Percentiles rank a stretch among this genome's conserved stretches.
These are phyloP conservation scores for Diaporthe sp. DNA, from an alignment of 2,329 filamentous ascomycete genomes.

Conservation along the genomic window DNA sequence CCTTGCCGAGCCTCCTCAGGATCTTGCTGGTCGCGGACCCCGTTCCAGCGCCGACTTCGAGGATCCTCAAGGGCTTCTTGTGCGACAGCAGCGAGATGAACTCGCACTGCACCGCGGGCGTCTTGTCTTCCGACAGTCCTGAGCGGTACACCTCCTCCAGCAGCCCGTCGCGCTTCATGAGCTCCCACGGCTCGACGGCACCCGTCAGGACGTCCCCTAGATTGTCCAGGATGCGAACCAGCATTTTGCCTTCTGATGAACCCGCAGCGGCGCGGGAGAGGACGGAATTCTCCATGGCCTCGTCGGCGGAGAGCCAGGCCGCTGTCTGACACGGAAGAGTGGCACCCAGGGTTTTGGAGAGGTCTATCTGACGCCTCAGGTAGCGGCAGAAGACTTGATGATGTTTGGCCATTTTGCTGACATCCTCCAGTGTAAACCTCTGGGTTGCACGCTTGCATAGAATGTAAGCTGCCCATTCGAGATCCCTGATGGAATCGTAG, in stretches of 20 bases:
- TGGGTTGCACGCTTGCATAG: constrained; percentile 18
- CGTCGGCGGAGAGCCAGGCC: not conserved
- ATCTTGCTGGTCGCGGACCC: constrained; percentile 29
- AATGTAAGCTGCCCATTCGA: constrained; percentile 32
- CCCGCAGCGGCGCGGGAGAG: not conserved
- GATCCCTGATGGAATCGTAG: not conserved
- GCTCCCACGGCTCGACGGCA: constrained; percentile 16
- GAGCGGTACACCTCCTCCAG: constrained; percentile 28
- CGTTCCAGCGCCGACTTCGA: constrained; percentile 27
- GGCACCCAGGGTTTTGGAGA: not conserved
- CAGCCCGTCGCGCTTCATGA: constrained; percentile 23
- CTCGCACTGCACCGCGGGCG: constrained; percentile 19
- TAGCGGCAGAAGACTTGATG: constrained; percentile 24
- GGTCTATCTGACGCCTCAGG: not conserved
- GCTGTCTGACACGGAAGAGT: constrained; percentile 10
- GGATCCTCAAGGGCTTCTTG: constrained; percentile 16
- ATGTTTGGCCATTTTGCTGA: not conserved
- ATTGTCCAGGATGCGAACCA: constrained; percentile 19
- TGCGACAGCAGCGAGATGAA: constrained; percentile 23
- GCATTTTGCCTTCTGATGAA: constrained; percentile 1
- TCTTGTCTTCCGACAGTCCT: constrained; percentile 21
- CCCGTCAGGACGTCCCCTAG: not conserved
- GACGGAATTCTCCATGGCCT: not conserved
- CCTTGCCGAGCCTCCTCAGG: constrained; percentile 4
- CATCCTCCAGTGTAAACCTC: not conserved